Percentiles rank a stretch among this genome's conserved stretches.
Evolutionary conservation across 768 basidiomycete species (phyloP).

Genomic region (Vararia minispora): DNA sequence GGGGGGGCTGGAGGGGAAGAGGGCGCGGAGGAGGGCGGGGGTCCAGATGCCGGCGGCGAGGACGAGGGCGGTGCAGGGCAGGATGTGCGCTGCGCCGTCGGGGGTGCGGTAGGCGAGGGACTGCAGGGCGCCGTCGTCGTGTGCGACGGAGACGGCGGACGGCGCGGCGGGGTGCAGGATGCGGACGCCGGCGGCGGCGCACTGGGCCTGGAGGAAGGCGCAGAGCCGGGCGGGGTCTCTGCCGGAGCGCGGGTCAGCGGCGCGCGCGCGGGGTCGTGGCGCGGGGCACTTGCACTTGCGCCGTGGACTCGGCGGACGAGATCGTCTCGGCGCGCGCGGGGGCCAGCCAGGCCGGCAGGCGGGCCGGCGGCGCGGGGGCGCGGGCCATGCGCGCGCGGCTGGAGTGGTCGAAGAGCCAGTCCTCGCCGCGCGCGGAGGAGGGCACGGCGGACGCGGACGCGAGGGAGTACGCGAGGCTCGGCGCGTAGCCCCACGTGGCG

Average conservation of each 20-base stretch:
- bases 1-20: constrained; percentile 19
- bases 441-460: constrained; percentile 3
- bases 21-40: constrained; percentile 21
- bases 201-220: constrained; percentile 22
- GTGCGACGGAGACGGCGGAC: constrained; percentile 14
- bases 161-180: constrained; percentile 15
- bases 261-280: neutral
- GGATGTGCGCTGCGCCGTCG: constrained; percentile 6
- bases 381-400: constrained; percentile 16
- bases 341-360: constrained; percentile 7
- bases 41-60: constrained; percentile 28
- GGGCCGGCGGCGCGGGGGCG: neutral
- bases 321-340: constrained; percentile 7
- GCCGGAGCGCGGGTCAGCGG: neutral
- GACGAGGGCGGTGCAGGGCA: constrained; percentile 22
- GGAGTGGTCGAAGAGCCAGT: constrained; percentile 19
- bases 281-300: constrained; percentile 19
- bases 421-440: constrained; percentile 13
- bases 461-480: constrained; percentile 20
- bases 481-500: constrained; percentile 29
- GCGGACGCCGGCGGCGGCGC: constrained; percentile 18
- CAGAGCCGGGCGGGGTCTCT: constrained; percentile 21
- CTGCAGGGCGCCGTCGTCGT: constrained; percentile 7
- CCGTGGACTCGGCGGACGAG: constrained; percentile 19
- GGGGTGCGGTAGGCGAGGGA: constrained; percentile 4